Conservation (phyloP, 257 asterid genomes). For the Echium plantagineum region DNA sequence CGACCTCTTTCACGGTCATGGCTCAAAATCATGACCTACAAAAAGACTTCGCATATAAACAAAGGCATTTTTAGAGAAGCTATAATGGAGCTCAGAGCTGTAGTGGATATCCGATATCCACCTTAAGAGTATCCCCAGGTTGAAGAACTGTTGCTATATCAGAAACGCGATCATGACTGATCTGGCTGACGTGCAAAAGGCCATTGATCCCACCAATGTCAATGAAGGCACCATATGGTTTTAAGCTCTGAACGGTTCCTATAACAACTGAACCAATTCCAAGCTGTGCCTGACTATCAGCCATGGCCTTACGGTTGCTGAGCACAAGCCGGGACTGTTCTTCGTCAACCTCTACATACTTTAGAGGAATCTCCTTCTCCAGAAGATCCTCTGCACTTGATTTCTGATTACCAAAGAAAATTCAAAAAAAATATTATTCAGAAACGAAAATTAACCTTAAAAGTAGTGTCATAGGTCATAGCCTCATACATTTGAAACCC, state of each 20-base stretch:
- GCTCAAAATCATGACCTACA: constrained; percentile 92
- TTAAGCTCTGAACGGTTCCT: constrained; percentile 91
- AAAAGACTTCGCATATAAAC: constrained; percentile 10
- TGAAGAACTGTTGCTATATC: constrained; percentile 86
- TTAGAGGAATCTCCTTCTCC: constrained; percentile 72
- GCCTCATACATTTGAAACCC: not conserved
- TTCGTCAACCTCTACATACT: constrained; percentile 85
- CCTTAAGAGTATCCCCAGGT: constrained; percentile 94
- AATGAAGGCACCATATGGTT: constrained; percentile 96
- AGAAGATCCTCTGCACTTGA: constrained; percentile 85
- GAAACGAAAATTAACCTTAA: not conserved
- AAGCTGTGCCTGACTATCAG: constrained; percentile 93
- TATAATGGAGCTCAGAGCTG: constrained; percentile 6
- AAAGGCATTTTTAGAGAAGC: not conserved
- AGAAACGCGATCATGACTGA: constrained; percentile 91
- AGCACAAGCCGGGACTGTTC: constrained; percentile 80
- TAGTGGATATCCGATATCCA: constrained; percentile 14
- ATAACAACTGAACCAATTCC: constrained; percentile 89
- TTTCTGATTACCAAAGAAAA: constrained; percentile 40
- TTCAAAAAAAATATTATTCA: not conserved
- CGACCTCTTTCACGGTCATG: constrained; percentile 99
- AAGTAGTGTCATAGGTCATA: too few relatives aligned
- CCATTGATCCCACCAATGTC: constrained; percentile 96
- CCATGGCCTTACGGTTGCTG: constrained; percentile 96
- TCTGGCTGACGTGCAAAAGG: constrained; percentile 90